Evolutionary conservation across 768 basidiomycete genomes (phyloP).

Genomic region (Amanita thiersii): DNA sequence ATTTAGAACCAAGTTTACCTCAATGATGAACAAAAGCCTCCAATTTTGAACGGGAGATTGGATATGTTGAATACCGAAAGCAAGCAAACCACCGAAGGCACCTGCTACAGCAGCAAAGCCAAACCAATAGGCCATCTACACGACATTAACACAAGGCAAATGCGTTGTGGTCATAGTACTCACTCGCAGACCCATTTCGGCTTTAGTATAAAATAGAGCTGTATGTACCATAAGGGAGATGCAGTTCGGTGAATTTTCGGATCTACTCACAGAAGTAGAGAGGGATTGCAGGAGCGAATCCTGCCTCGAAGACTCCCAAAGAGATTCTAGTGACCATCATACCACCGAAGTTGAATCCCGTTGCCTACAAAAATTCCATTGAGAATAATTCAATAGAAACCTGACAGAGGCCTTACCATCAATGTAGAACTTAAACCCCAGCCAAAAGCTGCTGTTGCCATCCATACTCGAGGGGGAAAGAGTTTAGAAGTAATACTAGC

Average conservation of each 20-base stretch:
- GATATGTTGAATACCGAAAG: conserved; percentile 68
- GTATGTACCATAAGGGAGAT: neutral
- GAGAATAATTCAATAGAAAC: neutral
- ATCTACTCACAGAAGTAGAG: conserved; percentile 61
- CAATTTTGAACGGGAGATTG: conserved; percentile 40
- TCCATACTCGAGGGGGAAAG: conserved; percentile 59
- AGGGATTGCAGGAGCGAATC: conserved; percentile 71
- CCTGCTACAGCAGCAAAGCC: conserved; percentile 80
- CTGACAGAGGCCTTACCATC: conserved; percentile 36
- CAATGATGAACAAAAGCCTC: conserved; percentile 67
- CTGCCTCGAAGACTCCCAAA: conserved; percentile 73
- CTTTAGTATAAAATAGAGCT: conserved; percentile 75
- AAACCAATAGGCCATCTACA: conserved; percentile 69
- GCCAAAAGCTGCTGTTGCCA: conserved; percentile 55
- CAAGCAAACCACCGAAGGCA: conserved; percentile 79
- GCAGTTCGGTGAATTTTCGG: neutral
- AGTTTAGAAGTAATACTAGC: conserved; percentile 60
- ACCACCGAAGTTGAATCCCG: conserved; percentile 51
- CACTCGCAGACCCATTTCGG: conserved; percentile 65
- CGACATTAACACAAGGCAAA: too few relatives aligned
- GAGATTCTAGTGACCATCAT: conserved; percentile 50
- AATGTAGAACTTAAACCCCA: conserved; percentile 75
- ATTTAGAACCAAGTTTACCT: conserved; percentile 29
- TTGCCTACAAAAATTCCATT: conserved; percentile 31
- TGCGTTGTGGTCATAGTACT: too few relatives aligned